phyloP scores from a whole-genome alignment of 73 alveolate species.

The Durusdinium trenchii region DNA sequence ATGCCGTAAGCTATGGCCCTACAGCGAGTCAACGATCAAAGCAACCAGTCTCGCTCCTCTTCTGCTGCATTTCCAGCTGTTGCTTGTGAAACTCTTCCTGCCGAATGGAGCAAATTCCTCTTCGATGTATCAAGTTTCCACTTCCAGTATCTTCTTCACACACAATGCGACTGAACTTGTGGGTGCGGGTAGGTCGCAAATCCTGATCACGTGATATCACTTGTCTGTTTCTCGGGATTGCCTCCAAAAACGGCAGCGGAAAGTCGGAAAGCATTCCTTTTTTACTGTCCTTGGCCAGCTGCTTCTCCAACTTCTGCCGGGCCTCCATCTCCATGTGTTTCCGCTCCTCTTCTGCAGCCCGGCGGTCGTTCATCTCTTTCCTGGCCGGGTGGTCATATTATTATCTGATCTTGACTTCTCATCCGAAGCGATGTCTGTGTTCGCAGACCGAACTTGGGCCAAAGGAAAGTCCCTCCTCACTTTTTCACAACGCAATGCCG shows the following conservation, averaged over 20 bases:
- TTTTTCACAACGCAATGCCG: background rate
- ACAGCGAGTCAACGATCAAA: too few species aligned
- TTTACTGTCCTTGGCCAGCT: slow-evolving; percentile 65
- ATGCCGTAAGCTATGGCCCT: too few species aligned
- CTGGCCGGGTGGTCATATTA: too few species aligned
- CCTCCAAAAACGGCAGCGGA: too few species aligned
- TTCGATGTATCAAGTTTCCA: background rate
- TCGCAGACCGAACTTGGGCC: background rate
- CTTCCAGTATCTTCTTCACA: background rate
- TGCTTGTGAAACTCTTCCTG: slow-evolving; percentile 89
- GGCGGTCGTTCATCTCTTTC: slow-evolving; percentile 90
- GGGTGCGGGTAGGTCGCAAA: too few species aligned
- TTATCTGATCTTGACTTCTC: too few species aligned
- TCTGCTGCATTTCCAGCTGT: slow-evolving; percentile 81
- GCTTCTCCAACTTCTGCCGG: slow-evolving; percentile 88
- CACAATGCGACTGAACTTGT: background rate
- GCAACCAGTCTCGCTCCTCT: too few species aligned
- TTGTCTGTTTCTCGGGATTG: too few species aligned
- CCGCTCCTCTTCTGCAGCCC: slow-evolving; percentile 86
- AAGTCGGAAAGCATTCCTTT: too few species aligned
- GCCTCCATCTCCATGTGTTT: slow-evolving; percentile 87
- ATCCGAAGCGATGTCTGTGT: background rate
- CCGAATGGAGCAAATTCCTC: background rate
- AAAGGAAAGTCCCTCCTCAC: background rate
- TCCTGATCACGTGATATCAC: too few species aligned